These are phyloP conservation scores for Drosera spatulata DNA, from an alignment of 179 eudicot genomes.

Conservation along the genomic window DNA sequence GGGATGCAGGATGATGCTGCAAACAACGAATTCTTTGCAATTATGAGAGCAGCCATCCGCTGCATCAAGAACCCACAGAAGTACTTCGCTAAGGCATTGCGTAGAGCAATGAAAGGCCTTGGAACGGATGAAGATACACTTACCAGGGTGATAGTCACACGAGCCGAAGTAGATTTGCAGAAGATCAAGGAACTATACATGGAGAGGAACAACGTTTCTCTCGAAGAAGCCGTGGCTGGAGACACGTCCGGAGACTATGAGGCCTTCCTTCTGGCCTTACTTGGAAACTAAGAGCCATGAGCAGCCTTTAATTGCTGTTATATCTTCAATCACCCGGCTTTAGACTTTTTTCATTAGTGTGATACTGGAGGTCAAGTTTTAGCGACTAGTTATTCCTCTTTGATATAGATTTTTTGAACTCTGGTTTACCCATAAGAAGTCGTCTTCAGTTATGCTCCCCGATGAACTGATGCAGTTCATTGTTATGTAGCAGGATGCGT, in stretches of 20 bases:
- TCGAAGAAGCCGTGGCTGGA: slow-evolving; percentile 50
- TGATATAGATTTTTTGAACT: no score
- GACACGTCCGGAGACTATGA: slow-evolving; percentile 69
- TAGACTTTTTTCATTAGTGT: no score
- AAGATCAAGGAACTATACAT: slow-evolving; percentile 50
- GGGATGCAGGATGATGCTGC: slow-evolving; percentile 29
- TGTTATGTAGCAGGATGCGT: no score
- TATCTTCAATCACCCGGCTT: no score
- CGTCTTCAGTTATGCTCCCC: no score
- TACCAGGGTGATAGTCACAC: slow-evolving; percentile 56
- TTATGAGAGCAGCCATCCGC: slow-evolving; percentile 38
- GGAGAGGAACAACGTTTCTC: slow-evolving; percentile 52
- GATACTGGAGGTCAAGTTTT: no score
- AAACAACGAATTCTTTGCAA: slow-evolving; percentile 29
- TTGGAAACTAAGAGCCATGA: slow-evolving; percentile 32
- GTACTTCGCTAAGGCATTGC: slow-evolving; percentile 71
- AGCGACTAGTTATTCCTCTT: no score
- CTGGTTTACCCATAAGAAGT: no score
- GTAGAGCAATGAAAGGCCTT: slow-evolving; percentile 35
- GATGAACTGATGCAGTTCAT: no score
- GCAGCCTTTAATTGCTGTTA: neutral
- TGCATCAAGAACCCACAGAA: slow-evolving; percentile 47
- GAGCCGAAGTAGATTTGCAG: slow-evolving; percentile 63
- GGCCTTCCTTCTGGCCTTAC: slow-evolving; percentile 49
- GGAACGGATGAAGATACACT: slow-evolving; percentile 65